These are phyloP conservation scores for Alectoria sarmentosa DNA, from an alignment of 495 filamentous ascomycete species.

Conservation along the genomic window DNA sequence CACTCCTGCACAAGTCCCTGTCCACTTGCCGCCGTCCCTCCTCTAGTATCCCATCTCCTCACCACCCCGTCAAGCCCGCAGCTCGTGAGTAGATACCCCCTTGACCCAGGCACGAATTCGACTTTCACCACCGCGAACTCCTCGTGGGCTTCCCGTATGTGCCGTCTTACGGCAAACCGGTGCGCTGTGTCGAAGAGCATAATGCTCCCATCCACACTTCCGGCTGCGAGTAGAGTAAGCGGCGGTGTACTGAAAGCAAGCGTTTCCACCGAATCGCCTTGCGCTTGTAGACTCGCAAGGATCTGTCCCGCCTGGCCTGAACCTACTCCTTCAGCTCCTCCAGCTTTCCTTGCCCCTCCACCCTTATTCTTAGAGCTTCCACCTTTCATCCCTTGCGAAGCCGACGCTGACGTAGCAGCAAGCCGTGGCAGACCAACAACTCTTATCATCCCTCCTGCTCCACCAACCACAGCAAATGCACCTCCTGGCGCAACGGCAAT, in stretches of 20 bases:
- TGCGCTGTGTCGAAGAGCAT: slow-evolving; percentile 79
- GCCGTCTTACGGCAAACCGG: slow-evolving; percentile 70
- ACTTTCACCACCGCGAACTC: slow-evolving; percentile 83
- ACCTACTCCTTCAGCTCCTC: slow-evolving; percentile 32
- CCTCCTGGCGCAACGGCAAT: slow-evolving; percentile 74
- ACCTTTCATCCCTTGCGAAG: slow-evolving; percentile 34
- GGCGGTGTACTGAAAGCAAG: slow-evolving; percentile 73
- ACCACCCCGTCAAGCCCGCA: slow-evolving; percentile 87
- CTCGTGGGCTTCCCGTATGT: slow-evolving; percentile 73
- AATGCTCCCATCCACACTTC: slow-evolving; percentile 85
- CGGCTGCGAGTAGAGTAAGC: slow-evolving; percentile 73
- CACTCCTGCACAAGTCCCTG: slow-evolving; percentile 69
- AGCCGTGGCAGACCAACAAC: slow-evolving; percentile 78
- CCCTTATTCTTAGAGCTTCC: slow-evolving; percentile 40
- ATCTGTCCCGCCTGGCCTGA: slow-evolving; percentile 70
- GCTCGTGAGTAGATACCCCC: slow-evolving; percentile 49
- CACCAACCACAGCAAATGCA: slow-evolving; percentile 75
- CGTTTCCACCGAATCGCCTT: slow-evolving; percentile 76
- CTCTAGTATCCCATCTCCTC: slow-evolving; percentile 77
- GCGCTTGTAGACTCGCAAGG: slow-evolving; percentile 61
- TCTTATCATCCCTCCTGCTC: slow-evolving; percentile 75
- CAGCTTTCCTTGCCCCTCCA: slow-evolving; percentile 36
- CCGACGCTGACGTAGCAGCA: slow-evolving; percentile 29
- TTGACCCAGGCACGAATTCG: slow-evolving; percentile 52
- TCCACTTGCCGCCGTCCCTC: slow-evolving; percentile 57